Evolutionary conservation across 345 rosid species (phyloP).

Genomic region (Eucalyptus viminalis): DNA sequence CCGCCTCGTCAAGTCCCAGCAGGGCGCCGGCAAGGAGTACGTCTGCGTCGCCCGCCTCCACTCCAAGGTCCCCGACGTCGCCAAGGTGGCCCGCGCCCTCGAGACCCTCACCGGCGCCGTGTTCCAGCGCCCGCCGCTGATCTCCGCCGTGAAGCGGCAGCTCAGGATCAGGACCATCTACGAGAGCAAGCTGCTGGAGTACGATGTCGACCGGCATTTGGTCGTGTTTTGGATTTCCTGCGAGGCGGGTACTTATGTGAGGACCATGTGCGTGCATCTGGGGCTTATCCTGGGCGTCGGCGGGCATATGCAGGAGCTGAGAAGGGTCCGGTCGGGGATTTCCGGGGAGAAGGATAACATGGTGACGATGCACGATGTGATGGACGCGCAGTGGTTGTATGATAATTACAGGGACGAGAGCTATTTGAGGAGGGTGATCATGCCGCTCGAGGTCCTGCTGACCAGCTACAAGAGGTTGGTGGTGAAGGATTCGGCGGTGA

Average conservation of each 20-base stretch:
- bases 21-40: slow-evolving; percentile 96
- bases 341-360: slow-evolving; percentile 87
- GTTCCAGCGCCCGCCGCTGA: slow-evolving; percentile 84
- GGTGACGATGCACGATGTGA: slow-evolving; percentile 96
- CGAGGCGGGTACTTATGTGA: slow-evolving; percentile 92
- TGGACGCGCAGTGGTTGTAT: slow-evolving; percentile 93
- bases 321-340: slow-evolving; percentile 94
- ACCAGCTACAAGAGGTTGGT: slow-evolving; percentile 93
- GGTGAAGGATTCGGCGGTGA: slow-evolving; percentile 88
- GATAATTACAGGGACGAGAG: slow-evolving; percentile 57
- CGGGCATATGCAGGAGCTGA: slow-evolving; percentile 90
- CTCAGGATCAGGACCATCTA: slow-evolving; percentile 89
- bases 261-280: slow-evolving; percentile 92
- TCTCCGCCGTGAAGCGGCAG: slow-evolving; percentile 93
- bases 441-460: slow-evolving; percentile 83
- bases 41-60: slow-evolving; percentile 92
- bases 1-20: slow-evolving; percentile 90
- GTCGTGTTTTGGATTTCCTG: slow-evolving; percentile 95
- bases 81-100: slow-evolving; percentile 81
- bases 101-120: slow-evolving; percentile 90
- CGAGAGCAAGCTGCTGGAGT: slow-evolving; percentile 85
- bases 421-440: slow-evolving; percentile 77
- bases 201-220: slow-evolving; percentile 68
- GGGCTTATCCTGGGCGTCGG: slow-evolving; percentile 93
- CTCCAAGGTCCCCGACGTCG: slow-evolving; percentile 71